A percentile compares a stretch with the other conserved stretches of the same genome.
Conservation (phyloP, 768 basidiomycete genomes). For the Amanita exitialis region DNA sequence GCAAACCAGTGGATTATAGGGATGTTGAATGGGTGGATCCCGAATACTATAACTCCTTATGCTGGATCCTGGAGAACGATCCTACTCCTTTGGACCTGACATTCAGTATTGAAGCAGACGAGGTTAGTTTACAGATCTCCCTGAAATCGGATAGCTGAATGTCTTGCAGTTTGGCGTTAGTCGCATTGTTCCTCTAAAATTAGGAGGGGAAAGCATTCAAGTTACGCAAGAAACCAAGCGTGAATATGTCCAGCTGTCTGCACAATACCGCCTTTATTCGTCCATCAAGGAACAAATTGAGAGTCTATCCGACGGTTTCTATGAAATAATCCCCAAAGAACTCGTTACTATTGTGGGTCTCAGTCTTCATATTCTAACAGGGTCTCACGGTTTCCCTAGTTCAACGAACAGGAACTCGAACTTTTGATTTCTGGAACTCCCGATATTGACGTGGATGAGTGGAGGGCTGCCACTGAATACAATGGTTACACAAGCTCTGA, state of each 20-base stretch:
- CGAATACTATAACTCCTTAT: conserved; percentile 94
- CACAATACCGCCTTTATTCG: conserved; percentile 85
- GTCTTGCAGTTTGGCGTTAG: conserved; percentile 73
- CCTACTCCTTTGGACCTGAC: conserved; percentile 78
- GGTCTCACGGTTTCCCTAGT: conserved; percentile 33
- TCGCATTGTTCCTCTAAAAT: conserved; percentile 80
- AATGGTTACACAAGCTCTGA: conserved; percentile 83
- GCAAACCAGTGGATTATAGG: conserved; percentile 88
- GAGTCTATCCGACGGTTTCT: conserved; percentile 82
- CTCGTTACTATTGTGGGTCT: conserved; percentile 79
- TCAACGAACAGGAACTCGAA: conserved; percentile 92
- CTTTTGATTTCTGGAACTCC: conserved; percentile 93
- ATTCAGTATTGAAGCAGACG: conserved; percentile 94
- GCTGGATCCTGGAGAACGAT: conserved; percentile 98
- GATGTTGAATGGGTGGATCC: conserved; percentile 98
- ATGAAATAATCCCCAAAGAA: conserved; percentile 96
- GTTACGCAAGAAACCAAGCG: conserved; percentile 96
- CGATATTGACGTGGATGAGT: conserved; percentile 98
- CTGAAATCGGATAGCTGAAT: conserved; percentile 5
- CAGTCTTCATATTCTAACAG: conserved; percentile 1
- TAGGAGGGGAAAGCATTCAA: conserved; percentile 69
- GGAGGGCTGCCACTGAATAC: conserved; percentile 88
- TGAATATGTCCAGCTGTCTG: conserved; percentile 93
- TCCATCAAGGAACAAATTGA: conserved; percentile 97
- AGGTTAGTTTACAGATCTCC: conserved; percentile 38